Evolutionary conservation across 1,139 yeast species (phyloP), one percentile per base, ranked within the genome.

Genomic region (Meyerozyma smithsonii): DNA sequence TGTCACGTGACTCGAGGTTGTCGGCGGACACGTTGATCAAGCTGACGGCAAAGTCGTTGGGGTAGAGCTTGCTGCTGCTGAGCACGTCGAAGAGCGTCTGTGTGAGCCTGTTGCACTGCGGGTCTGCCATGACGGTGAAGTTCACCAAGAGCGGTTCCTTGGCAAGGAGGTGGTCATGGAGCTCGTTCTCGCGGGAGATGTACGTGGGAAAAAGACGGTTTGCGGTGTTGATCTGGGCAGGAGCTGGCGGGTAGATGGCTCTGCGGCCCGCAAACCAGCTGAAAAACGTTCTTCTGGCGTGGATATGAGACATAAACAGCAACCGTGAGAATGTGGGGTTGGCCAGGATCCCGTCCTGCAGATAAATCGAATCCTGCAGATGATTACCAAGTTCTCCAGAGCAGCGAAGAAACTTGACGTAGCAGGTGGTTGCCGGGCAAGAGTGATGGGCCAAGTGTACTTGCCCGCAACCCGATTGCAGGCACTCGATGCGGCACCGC

Each of bases 21-120:
- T 84, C 92, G 34, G 80, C 71, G 50, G 84, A 83, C 17, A 86
- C 72, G 54, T 84, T 89, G 12, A 81, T 92, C 59, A 81, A 65
- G 47, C 79, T 78, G 34, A 84, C 72, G 3, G 64, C 60, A 38
- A 59, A 50, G 23, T 38, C 39, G 21, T 36, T 42, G 4, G 77
- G 76, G 50, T 65, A 70, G 50, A 72, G 71, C 21, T 69, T 69
- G 17, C 81, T 72, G 47, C 79, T 78, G 40, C 74, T 56, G 36
- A 74, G 44, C 60, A 73, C 42, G 70, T 79, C 55, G 75, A 77
- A 82, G 42, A 87, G 62, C 2, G 81, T 73, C 30, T 77, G 77
- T 2, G 94, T 84, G 37, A 84, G 70, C 46, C 70, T 70, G 54
- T 84, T 80, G 46, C 84, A 78, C 35, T 71, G 64, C 4, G 74